A percentile compares a stretch with the other conserved stretches of the same genome.
These are phyloP conservation scores for Pseudoscleropodium purum DNA, from an alignment of 225 moss, liverwort and hornwort species.

Conservation along the genomic window DNA sequence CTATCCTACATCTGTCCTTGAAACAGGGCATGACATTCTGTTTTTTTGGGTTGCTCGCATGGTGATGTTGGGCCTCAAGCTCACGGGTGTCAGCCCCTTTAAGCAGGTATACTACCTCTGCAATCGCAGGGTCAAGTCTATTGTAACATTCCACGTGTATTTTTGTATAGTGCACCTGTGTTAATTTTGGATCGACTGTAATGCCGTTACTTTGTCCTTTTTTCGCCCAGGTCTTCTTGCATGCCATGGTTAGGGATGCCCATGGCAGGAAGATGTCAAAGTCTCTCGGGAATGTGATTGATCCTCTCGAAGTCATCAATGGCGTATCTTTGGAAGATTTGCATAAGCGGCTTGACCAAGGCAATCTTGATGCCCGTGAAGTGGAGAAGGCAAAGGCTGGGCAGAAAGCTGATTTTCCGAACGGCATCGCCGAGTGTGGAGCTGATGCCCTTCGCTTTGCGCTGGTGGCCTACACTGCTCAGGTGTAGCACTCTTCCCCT, in stretches of 20 bases:
- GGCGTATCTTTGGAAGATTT: constrained; percentile 71
- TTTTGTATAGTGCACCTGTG: background rate
- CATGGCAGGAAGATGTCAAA: constrained; percentile 98
- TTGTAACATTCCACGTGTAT: background rate
- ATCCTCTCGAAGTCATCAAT: constrained; percentile 68
- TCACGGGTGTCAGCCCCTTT: constrained; percentile 74
- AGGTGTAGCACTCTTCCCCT: constrained; percentile 17
- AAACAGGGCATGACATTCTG: constrained; percentile 89
- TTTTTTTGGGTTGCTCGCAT: constrained; percentile 98
- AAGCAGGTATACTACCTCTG: constrained; percentile 47
- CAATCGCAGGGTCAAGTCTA: background rate
- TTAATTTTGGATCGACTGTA: background rate
- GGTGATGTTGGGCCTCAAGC: constrained; percentile 93
- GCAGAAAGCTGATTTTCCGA: constrained; percentile 69
- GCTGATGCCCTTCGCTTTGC: constrained; percentile 94
- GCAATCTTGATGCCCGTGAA: constrained; percentile 86
- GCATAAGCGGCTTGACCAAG: constrained; percentile 65
- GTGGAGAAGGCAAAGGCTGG: constrained; percentile 74
- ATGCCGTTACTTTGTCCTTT: background rate
- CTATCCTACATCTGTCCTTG: constrained; percentile 78
- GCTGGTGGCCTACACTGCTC: constrained; percentile 78
- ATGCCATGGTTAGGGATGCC: constrained; percentile 92
- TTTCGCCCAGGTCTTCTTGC: constrained; percentile 60
- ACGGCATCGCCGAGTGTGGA: constrained; percentile 89
- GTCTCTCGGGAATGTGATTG: constrained; percentile 82